Conservation (phyloP, 345 rosid genomes). For the Ceriops decandra region DNA sequence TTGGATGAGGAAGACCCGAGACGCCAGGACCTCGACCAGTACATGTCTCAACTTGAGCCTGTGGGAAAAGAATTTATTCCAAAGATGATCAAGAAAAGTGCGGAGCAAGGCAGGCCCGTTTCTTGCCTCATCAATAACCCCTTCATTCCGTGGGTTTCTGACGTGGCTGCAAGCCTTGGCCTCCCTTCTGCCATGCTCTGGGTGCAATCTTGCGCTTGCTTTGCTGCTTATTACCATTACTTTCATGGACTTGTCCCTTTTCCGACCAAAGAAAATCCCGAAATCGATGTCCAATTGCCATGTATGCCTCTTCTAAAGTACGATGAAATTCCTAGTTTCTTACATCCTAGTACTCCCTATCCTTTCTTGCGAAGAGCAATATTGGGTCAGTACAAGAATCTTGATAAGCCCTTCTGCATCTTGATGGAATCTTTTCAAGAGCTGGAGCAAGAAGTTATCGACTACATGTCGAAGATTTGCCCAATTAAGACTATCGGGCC, state of each 20-base stretch:
- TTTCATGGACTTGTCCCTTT: conserved; percentile 45
- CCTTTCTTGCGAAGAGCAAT: conserved; percentile 42
- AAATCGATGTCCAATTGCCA: conserved; percentile 63
- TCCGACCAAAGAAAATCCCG: conserved; percentile 50
- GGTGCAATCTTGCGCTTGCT: conserved; percentile 87
- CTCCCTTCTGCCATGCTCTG: conserved; percentile 84
- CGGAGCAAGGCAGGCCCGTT: conserved; percentile 57
- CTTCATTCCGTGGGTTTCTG: conserved; percentile 81
- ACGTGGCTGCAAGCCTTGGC: conserved; percentile 61
- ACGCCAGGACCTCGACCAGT: conserved; percentile 35
- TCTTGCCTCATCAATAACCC: conserved; percentile 82
- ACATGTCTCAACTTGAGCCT: conserved; percentile 47
- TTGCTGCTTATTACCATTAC: conserved; percentile 64
- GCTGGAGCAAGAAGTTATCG: conserved; percentile 62
- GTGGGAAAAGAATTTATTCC: conserved; percentile 45
- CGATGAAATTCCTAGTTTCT: conserved; percentile 78
- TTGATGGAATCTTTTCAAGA: conserved; percentile 69
- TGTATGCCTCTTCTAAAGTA: conserved; percentile 60
- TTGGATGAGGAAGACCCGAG: conserved; percentile 47
- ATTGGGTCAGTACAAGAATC: conserved; percentile 54
- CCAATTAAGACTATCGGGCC: conserved; percentile 57
- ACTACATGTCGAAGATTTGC: conserved; percentile 53
- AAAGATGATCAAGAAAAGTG: conserved; percentile 39
- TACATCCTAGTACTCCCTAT: conserved; percentile 54
- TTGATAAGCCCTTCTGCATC: conserved; percentile 62